Evolutionary conservation across 2,329 filamentous ascomycete species (phyloP), one percentile per base, ranked within the genome.

Genomic region (Trichoderma sp.): DNA sequence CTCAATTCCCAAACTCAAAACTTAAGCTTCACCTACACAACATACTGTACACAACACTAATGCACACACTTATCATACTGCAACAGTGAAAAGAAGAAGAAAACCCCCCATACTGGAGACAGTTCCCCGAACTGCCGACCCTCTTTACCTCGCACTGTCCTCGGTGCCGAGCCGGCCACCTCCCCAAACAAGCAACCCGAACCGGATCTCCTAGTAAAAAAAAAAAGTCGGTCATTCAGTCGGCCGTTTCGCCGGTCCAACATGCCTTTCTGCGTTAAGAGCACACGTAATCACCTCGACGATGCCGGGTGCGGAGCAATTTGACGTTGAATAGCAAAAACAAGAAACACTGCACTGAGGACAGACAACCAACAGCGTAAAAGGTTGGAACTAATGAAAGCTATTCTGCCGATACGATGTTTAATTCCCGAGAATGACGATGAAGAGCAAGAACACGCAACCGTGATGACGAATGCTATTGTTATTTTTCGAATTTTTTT

Each of bases 91-190:
- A 30, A 11, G 16, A 43, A 21, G 3, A 10, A 32, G 30, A 14
- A 52, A 43, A 16, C 24, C 43, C 24, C 43, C 8, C 2, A 32
- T 32, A 32, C 32, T 32, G 32, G 11, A 32, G 8, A 11, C 10
- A 13, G n/a, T 49, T 24, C 21, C 4, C 46, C 46, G 8, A 16
- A 26, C 13, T 4, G 11, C 11, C 34, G 16, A 63, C 32, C 59
- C 59, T 66, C 52, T 46, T 46, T 66, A 55, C 24, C 37, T 32
- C 66, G 59, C 66, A 68, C 59, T 68, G 59, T 68, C 34, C 37
- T 56, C 66, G 66, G 66, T 39, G 59, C 66, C 51, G 66, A 68
- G 56, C 30, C 66, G 66, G 66, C 66, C 49, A 46, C 24, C 39
- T 49, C 21, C 46, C 46, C 21, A 49, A 49, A 49, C 18, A 24